A percentile compares a stretch with the other conserved stretches of the same genome.
Conservation (phyloP, 2,329 filamentous ascomycete genomes). For the Tolypocladium ophioglossoides region DNA sequence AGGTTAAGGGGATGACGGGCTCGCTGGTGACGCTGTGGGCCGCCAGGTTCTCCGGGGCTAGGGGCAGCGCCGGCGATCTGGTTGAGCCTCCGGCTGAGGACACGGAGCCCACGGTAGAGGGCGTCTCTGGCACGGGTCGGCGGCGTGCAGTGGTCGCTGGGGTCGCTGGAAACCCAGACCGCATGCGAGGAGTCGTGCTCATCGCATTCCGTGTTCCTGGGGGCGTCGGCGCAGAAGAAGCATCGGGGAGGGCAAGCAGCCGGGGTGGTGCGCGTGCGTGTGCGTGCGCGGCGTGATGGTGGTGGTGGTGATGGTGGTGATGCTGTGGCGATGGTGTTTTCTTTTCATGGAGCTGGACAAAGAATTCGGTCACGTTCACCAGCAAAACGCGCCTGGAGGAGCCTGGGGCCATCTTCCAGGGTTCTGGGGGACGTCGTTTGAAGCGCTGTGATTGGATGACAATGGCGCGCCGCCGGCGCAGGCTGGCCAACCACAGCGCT, state of each 20-base stretch:
- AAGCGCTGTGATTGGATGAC: background rate
- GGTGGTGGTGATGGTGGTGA: background rate
- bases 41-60: conserved; percentile 32
- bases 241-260: conserved; percentile 2
- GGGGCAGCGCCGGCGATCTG: conserved; percentile 28
- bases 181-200: conserved; percentile 73
- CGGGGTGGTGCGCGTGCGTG: background rate
- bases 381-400: background rate
- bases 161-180: conserved; percentile 72
- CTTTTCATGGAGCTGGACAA: background rate
- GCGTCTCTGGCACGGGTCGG: conserved; percentile 19
- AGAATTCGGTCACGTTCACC: background rate
- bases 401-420: background rate
- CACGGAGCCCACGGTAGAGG: conserved; percentile 17
- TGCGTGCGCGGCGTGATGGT: background rate
- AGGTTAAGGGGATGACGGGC: conserved; percentile 69
- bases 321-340: background rate
- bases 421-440: background rate
- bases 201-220: conserved; percentile 51
- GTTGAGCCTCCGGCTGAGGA: conserved; percentile 18
- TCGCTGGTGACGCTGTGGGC: conserved; percentile 17
- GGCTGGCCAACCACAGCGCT: background rate
- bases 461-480: too few species aligned
- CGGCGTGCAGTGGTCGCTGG: conserved; percentile 41
- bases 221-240: background rate